Evolutionary conservation across 805 yeast genomes (phyloP).

Genomic region (Starmerella sp.): DNA sequence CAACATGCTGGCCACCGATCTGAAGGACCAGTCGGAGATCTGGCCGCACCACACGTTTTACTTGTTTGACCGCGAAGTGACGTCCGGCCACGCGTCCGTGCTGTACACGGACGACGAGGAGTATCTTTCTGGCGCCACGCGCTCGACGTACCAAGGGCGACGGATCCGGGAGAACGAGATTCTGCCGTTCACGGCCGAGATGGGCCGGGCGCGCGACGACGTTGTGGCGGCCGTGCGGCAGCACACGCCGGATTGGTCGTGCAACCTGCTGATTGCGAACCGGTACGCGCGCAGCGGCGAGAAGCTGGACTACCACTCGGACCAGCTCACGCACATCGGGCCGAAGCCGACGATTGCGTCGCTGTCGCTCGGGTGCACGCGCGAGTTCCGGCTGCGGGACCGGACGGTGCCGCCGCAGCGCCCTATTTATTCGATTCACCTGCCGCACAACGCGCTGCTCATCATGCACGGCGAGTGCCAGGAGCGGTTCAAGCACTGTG

Average conservation of each 20-base stretch:
- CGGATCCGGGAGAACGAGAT: constrained; percentile 21
- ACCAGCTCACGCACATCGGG: constrained; percentile 58
- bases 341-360: constrained; percentile 62
- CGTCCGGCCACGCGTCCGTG: constrained; percentile 44
- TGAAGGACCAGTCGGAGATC: constrained; percentile 33
- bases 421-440: constrained; percentile 41
- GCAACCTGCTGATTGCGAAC: constrained; percentile 47
- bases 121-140: constrained; percentile 12
- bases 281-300: constrained; percentile 40
- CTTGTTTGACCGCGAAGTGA: constrained; percentile 51
- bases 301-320: constrained; percentile 66
- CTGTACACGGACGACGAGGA: constrained; percentile 28
- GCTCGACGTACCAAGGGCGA: constrained; percentile 33
- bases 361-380: constrained; percentile 53
- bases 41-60: constrained; percentile 42
- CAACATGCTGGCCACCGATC: constrained; percentile 33
- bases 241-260: constrained; percentile 38
- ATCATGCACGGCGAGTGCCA: constrained; percentile 74
- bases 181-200: constrained; percentile 32
- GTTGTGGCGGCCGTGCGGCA: constrained; percentile 35
- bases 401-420: constrained; percentile 14
- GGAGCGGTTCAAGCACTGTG: constrained; percentile 59
- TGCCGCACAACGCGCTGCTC: constrained; percentile 58
- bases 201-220: constrained; percentile 34
- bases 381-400: constrained; percentile 50